Percentiles rank a stretch among this genome's conserved stretches.
Evolutionary conservation across 257 asterid genomes (phyloP).

Genomic region (Penstemon barbatus): DNA sequence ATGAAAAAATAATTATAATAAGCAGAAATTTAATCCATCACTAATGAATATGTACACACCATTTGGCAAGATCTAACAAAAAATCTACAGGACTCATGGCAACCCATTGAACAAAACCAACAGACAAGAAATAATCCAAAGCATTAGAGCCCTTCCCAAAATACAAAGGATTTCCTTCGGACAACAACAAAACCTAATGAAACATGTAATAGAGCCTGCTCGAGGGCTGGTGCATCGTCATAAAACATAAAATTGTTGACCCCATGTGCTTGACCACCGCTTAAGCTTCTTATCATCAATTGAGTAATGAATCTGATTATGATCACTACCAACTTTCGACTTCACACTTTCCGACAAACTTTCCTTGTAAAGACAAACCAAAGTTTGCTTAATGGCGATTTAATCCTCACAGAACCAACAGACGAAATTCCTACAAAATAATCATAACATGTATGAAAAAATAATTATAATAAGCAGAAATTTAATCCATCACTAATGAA

Average conservation of each 20-base stretch:
- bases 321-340: constrained; percentile 19
- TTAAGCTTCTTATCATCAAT: constrained; percentile 26
- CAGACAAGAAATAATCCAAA: constrained; percentile 33
- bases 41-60: constrained; percentile 34
- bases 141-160: constrained; percentile 32
- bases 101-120: constrained; percentile 32
- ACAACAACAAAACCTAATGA: constrained; percentile 50
- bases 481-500: neutral
- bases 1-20: neutral
- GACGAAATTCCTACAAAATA: constrained; percentile 39
- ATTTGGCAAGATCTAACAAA: no score
- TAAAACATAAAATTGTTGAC: constrained; percentile 51
- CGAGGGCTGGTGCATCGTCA: no score
- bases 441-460: neutral
- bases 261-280: constrained; percentile 57
- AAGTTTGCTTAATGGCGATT: constrained; percentile 36
- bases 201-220: constrained; percentile 66
- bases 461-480: neutral
- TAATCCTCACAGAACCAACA: constrained; percentile 44
- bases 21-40: neutral
- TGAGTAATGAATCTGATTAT: constrained; percentile 11
- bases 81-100: constrained; percentile 37
- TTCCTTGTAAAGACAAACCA: constrained; percentile 42
- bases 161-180: constrained; percentile 39
- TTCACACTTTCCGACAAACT: constrained; percentile 35